Conservation (phyloP, 1,139 yeast species). For the Taphrina flavorubra region DNA sequence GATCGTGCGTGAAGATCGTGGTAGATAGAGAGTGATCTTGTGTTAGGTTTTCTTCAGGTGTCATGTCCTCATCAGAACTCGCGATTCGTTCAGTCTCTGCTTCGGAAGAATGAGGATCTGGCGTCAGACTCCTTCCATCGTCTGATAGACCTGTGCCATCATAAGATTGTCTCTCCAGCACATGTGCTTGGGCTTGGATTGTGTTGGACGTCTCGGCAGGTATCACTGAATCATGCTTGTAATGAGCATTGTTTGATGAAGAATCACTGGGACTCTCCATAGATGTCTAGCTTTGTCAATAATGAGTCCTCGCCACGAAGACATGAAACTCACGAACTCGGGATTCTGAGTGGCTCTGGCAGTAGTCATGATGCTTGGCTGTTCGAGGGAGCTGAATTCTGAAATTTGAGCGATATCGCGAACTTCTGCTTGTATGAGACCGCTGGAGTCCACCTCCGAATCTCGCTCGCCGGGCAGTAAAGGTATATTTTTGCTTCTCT, state of each 20-base stretch:
- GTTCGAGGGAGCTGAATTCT: not conserved
- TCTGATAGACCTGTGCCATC: constrained; percentile 31
- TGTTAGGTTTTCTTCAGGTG: constrained; percentile 8
- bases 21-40: not conserved
- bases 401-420: not conserved
- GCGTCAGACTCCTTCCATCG: constrained; percentile 35
- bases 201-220: not conserved
- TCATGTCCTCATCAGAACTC: constrained; percentile 11
- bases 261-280: not conserved
- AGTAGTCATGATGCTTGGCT: not conserved
- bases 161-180: not conserved
- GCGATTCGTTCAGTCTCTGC: constrained; percentile 34
- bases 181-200: not conserved
- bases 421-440: not conserved
- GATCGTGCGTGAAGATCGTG: not conserved
- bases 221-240: not conserved
- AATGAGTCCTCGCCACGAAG: not conserved
- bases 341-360: not conserved
- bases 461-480: not conserved
- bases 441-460: not conserved
- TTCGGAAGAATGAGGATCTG: constrained; percentile 36
- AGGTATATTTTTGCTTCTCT: not conserved
- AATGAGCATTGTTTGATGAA: not conserved
- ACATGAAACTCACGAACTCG: not conserved
- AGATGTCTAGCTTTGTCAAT: not conserved